Evolutionary conservation across 768 basidiomycete genomes (phyloP), one percentile per base, ranked within the genome.

Genomic region (Mycena amicta): DNA sequence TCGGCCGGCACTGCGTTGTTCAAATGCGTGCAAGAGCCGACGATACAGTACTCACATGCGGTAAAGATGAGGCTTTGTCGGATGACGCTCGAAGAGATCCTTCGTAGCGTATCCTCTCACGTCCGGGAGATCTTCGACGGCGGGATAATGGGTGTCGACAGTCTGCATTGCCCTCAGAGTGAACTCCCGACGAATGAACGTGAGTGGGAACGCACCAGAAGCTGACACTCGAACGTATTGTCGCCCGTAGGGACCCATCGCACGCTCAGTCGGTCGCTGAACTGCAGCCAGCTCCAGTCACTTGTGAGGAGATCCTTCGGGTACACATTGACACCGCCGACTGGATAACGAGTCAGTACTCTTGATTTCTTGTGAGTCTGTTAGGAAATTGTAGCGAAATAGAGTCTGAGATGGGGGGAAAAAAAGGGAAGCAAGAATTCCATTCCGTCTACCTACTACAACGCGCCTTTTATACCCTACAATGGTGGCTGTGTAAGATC

Each of bases 181-280:
- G n/a, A n/a, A n/a, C n/a, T n/a, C n/a, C 50, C 12, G 33, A 11
- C 43, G 43, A 16, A 8, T 8, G 43, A 45, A 23, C 13, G 46
- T 52, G 28, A 28, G 28, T 15, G 40, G 23, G n/a, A n/a, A 53
- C 50, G 45, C 18, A 79, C 78, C 64, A 77, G 53, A 15, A 75
- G 66, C 31, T 75, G 75, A 29, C 67, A 71, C 51, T 79, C 78
- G 50, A 67, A 77, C 2, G 71, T 70, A 11, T 68, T 74, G 27
- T 78, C 74, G 0, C 66, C 75, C 50, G 74, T 75, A 16, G 70
- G 56, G 2, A 68, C 64, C 78, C 79, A 78, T 16, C 72, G 54
- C 13, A 75, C 59, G 5, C 60, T 64, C 1, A 64, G 56, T 3
- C 68, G 56, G 3, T 72, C 68, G 13, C 54, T 60, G 49, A 71